phyloP scores from a whole-genome alignment of 2,329 filamentous ascomycete genomes.

The Ascosphaera apis region DNA sequence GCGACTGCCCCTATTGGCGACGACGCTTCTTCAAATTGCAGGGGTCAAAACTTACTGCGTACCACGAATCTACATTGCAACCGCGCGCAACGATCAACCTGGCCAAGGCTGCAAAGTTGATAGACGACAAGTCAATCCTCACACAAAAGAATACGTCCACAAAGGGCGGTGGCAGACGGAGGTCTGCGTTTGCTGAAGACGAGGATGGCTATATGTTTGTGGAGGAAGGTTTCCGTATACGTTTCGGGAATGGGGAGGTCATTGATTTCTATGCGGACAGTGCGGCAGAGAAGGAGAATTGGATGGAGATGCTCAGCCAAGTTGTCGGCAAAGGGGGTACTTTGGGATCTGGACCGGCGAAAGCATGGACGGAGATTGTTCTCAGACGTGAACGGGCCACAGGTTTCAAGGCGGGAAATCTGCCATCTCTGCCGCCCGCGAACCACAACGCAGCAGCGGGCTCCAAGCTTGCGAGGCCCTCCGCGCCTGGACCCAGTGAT shows the following conservation, averaged over 20 bases:
- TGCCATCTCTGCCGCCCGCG: no score
- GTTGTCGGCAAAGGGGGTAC: conserved; percentile 33
- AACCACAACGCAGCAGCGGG: no score
- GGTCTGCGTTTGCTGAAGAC: conserved; percentile 90
- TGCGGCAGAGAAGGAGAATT: conserved; percentile 66
- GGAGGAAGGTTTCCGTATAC: conserved; percentile 94
- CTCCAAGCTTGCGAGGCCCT: no score
- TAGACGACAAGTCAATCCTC: conserved; percentile 70
- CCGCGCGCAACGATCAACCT: conserved; percentile 94
- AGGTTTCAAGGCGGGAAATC: no score
- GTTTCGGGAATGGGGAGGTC: conserved; percentile 92
- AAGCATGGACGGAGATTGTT: conserved; percentile 40
- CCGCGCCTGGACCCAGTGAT: no score
- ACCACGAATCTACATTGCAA: conserved; percentile 85
- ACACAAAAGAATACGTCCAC: conserved; percentile 63
- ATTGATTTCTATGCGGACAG: conserved; percentile 98
- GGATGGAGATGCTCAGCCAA: conserved; percentile 76
- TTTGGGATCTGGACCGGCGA: conserved; percentile 20
- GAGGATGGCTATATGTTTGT: conserved; percentile 99
- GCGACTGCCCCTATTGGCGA: conserved; percentile 97
- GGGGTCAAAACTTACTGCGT: conserved; percentile 79
- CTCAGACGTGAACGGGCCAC: conserved; percentile 23
- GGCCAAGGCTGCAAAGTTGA: conserved; percentile 73
- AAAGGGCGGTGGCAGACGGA: conserved; percentile 56
- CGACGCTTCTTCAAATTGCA: conserved; percentile 90